A percentile compares a stretch with the other conserved stretches of the same genome.
Conservation (phyloP, 208 protist species). For the Strigomonas oncopelti region DNA sequence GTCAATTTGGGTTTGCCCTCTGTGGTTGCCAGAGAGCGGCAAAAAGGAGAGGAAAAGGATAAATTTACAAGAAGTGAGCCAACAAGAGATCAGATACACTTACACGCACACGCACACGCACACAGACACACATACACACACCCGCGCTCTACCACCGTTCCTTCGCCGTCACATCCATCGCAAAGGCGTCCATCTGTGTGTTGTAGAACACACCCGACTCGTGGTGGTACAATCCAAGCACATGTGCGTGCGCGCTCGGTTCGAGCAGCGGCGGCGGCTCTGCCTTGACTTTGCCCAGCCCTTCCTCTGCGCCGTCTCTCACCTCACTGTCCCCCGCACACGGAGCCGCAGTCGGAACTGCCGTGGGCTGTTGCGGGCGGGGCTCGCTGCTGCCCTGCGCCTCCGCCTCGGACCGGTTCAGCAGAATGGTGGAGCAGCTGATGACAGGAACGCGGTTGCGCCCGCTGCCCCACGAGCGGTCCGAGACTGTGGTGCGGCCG, state of each 20-base stretch:
- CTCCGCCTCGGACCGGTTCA: neutral
- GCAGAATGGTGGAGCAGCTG: neutral
- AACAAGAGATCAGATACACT: no score
- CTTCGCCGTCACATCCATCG: neutral
- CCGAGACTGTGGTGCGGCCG: constrained; percentile 24
- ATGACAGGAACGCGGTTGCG: constrained; percentile 34
- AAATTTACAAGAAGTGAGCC: no score
- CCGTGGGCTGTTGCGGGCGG: neutral
- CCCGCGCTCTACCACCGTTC: neutral
- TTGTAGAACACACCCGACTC: neutral
- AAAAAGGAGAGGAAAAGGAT: no score
- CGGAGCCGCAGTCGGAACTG: no score
- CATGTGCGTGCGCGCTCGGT: neutral
- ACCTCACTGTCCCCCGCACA: no score
- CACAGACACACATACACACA: no score
- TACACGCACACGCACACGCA: no score
- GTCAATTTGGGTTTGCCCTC: no score
- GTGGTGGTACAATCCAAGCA: neutral
- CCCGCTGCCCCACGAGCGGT: constrained; percentile 36
- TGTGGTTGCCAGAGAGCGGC: no score
- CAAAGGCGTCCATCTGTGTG: neutral
- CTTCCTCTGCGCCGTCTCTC: neutral
- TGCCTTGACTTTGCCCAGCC: no score
- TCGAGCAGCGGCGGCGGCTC: neutral
- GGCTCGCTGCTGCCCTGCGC: neutral